Percentiles rank a stretch among this genome's conserved stretches.
Evolutionary conservation across 352 stramenopile genomes (phyloP).

Genomic region (Pilasporangium apinafurcum): DNA sequence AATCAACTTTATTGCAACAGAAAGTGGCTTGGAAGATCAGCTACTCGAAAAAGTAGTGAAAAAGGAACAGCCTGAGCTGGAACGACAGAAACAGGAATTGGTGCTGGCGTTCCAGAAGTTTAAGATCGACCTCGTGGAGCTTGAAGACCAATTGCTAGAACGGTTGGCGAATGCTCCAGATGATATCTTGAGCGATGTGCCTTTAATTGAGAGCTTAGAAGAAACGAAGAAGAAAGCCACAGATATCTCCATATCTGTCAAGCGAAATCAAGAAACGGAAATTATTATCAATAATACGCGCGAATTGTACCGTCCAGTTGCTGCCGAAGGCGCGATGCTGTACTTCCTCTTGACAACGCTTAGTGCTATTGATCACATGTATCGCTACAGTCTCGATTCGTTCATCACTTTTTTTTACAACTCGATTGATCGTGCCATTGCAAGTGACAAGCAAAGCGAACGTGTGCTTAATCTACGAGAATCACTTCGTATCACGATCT

Average conservation of each 20-base stretch:
- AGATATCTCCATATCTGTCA: slow-evolving; percentile 94
- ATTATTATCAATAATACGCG: slow-evolving; percentile 93
- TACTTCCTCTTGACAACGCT: slow-evolving; percentile 97
- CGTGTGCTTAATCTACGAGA: slow-evolving; percentile 91
- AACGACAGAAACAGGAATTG: slow-evolving; percentile 93
- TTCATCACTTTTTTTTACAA: slow-evolving; percentile 98
- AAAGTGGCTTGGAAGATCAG: slow-evolving; percentile 95
- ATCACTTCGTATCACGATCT: slow-evolving; percentile 95
- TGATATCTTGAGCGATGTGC: slow-evolving; percentile 95
- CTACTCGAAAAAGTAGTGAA: slow-evolving; percentile 95
- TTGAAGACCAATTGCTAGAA: slow-evolving; percentile 95
- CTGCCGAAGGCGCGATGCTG: slow-evolving; percentile 94
- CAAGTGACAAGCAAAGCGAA: slow-evolving; percentile 85
- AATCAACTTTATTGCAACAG: slow-evolving; percentile 98
- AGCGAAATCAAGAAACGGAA: slow-evolving; percentile 93
- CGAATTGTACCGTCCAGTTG: slow-evolving; percentile 92
- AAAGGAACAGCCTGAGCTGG: slow-evolving; percentile 92
- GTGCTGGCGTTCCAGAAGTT: slow-evolving; percentile 91
- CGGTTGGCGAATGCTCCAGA: slow-evolving; percentile 93
- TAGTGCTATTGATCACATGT: slow-evolving; percentile 96
- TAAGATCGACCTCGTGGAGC: slow-evolving; percentile 95
- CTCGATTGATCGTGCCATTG: slow-evolving; percentile 86
- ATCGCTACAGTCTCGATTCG: slow-evolving; percentile 96
- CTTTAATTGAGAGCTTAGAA: slow-evolving; percentile 94
- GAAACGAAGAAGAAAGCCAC: slow-evolving; percentile 95